Evolutionary conservation across 148 eudicot genomes (phyloP).

Genomic region (Pharnaceum exiguum): DNA sequence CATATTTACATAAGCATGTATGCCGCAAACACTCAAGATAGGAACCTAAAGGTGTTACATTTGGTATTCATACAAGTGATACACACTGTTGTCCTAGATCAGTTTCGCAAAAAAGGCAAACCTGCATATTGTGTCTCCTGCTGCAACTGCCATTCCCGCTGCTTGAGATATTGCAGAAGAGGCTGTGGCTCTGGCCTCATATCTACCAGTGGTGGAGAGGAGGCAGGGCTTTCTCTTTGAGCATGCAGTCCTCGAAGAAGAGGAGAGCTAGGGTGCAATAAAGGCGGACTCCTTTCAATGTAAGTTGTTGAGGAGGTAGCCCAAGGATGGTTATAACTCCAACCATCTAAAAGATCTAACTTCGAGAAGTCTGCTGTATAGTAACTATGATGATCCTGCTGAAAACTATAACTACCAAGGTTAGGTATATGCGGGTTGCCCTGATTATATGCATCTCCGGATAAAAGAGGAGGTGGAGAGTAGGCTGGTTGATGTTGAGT

Average conservation of each 20-base stretch:
- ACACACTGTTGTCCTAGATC: conserved; percentile 18
- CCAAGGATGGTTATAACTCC: conserved; percentile 39
- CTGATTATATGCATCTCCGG: conserved; percentile 51
- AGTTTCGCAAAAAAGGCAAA: conserved; percentile 56
- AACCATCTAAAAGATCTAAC: conserved; percentile 41
- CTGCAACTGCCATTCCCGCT: conserved; percentile 70
- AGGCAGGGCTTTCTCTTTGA: conserved; percentile 36
- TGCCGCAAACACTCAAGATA: conserved; percentile 5
- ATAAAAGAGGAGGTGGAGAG: conserved; percentile 32
- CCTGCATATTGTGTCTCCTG: conserved; percentile 48
- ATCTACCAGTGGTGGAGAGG: conserved; percentile 26
- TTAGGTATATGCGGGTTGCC: conserved; percentile 35
- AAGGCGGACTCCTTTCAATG: conserved; percentile 36
- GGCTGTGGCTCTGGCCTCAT: conserved; percentile 44
- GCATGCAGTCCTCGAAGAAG: conserved; percentile 44
- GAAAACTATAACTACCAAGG: conserved; percentile 22
- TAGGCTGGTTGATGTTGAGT: conserved; percentile 21
- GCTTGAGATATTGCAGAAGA: conserved; percentile 61
- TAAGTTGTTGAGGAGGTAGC: conserved; percentile 33
- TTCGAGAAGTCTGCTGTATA: conserved; percentile 30
- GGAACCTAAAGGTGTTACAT: background rate
- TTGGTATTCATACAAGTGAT: background rate
- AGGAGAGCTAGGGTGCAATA: conserved; percentile 30
- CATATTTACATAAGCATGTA: conserved; percentile 17
- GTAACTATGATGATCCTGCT: conserved; percentile 21